Base-by-base conservation (phyloP, 768 basidiomycete species). In the Leccinellum luteum region DNA sequence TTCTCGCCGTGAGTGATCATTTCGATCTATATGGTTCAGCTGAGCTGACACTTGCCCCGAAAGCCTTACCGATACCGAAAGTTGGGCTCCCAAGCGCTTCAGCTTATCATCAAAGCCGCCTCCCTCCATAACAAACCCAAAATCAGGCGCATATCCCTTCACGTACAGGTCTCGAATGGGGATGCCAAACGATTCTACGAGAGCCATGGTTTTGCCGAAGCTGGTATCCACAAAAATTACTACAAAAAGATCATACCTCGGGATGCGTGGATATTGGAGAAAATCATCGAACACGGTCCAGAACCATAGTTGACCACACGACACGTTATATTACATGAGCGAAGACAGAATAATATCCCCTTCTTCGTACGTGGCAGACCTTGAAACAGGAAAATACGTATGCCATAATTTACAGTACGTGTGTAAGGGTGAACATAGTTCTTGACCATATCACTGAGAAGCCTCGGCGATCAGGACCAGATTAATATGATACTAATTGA, bases 241-340 rank as follows among this genome's bases (percentile, higher is more conserved):
- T 95, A 95, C 83, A 93, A 92, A 75, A 94, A 92, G 72, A 90
- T 95, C 56, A 77, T 73, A 28, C 93, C 93, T 25, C 83, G 82
- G 60, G 89, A 88, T 66, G 93, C 93, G 21, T 95, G 93, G 93
- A 78, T 95, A 58, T 79, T 95, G 52, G 89, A 94, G 74, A 85
- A 81, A 69, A 69, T 67, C 51, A 74, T 86, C 59, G 61, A 73
- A 49, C 69, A 62, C 50, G 52, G n/a, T 45, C 52, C 60, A 55
- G 66, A 63, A 51, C 59, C 56, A 61, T 70, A 69, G 70, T 59
- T 60, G 30, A 61, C 50, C 57, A 54, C 25, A 58, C 61, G 58
- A 57, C 63, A 53, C 61, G 57, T 53, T 71, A 61, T 71, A 60
- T 54, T 69, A 69, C 65, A 63, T 53, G 67, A 58, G 32, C 38